Conservation (phyloP, 257 asterid genomes). For the Jacaranda copaia region DNA sequence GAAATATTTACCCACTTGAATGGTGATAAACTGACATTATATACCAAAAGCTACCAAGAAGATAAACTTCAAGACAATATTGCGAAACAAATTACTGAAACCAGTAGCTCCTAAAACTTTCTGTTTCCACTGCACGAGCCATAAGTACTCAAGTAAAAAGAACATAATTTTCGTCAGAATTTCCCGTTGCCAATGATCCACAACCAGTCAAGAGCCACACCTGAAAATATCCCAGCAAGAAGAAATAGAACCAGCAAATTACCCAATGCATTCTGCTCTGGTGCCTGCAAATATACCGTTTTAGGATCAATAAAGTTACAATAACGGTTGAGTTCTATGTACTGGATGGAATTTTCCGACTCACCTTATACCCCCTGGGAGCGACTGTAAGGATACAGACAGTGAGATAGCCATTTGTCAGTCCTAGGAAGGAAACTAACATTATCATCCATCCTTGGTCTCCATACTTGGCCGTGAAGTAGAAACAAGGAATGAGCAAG, state of each 20-base stretch:
- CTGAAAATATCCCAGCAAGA: conserved; percentile 70
- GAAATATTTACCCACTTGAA: too few species aligned
- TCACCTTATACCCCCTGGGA: conserved; percentile 87
- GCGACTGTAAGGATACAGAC: conserved; percentile 75
- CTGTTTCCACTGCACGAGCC: too few species aligned
- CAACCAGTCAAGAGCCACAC: conserved; percentile 82
- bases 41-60: too few species aligned
- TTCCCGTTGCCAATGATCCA: conserved; percentile 74
- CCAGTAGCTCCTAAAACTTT: too few species aligned
- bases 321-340: background rate
- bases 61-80: too few species aligned
- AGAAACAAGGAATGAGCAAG: conserved; percentile 76
- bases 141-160: background rate
- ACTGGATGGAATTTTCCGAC: conserved; percentile 11
- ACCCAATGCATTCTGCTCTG: conserved; percentile 94
- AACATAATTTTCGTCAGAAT: conserved; percentile 37
- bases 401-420: conserved; percentile 84
- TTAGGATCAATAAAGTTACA: background rate
- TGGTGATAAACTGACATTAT: too few species aligned
- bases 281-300: conserved; percentile 59
- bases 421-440: conserved; percentile 71
- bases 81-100: too few species aligned
- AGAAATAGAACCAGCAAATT: conserved; percentile 75
- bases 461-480: conserved; percentile 83
- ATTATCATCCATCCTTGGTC: conserved; percentile 87